Percentiles rank a stretch among this genome's conserved stretches.
These are phyloP conservation scores for Phaeophleospora eucalypticola DNA, from an alignment of 2,329 filamentous ascomycete species.

Conservation along the genomic window DNA sequence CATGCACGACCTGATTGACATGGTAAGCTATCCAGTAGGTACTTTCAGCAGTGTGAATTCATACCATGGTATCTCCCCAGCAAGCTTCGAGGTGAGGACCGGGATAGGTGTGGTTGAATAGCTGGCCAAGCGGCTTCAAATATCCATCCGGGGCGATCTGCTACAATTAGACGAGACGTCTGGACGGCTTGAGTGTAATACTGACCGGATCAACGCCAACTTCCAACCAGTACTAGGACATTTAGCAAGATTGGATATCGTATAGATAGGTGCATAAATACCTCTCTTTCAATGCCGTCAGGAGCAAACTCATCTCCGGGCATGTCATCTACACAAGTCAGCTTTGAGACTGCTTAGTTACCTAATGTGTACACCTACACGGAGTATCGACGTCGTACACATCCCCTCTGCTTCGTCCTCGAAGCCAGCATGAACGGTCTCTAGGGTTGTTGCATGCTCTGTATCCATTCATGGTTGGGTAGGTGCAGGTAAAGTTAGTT, in stretches of 20 bases:
- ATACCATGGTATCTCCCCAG: slow-evolving; percentile 27
- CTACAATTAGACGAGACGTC: slow-evolving; percentile 37
- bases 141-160: slow-evolving; percentile 35
- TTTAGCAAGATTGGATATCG: slow-evolving; percentile 17
- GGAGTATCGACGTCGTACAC: slow-evolving; percentile 32
- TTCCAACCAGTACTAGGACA: slow-evolving; percentile 42
- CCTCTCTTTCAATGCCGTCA: slow-evolving; percentile 28
- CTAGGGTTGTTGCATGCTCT: slow-evolving; percentile 24
- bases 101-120: slow-evolving; percentile 44
- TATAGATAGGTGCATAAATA: neutral
- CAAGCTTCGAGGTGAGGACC: slow-evolving; percentile 44
- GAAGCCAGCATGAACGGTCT: slow-evolving; percentile 21
- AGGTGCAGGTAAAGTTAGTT: slow-evolving; percentile 18
- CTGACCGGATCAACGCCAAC: slow-evolving; percentile 39
- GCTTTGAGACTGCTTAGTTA: neutral
- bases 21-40: neutral
- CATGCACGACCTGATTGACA: slow-evolving; percentile 20
- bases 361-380: slow-evolving; percentile 6
- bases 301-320: slow-evolving; percentile 16
- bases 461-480: slow-evolving; percentile 11
- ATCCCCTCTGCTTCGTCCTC: slow-evolving; percentile 15
- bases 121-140: slow-evolving; percentile 16
- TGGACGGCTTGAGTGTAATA: slow-evolving; percentile 26
- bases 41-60: neutral
- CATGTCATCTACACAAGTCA: slow-evolving; percentile 9